Percentiles rank a stretch among this genome's conserved stretches.
phyloP scores from a whole-genome alignment of 1,139 yeast genomes.

The Saccharomyces hybrid region DNA sequence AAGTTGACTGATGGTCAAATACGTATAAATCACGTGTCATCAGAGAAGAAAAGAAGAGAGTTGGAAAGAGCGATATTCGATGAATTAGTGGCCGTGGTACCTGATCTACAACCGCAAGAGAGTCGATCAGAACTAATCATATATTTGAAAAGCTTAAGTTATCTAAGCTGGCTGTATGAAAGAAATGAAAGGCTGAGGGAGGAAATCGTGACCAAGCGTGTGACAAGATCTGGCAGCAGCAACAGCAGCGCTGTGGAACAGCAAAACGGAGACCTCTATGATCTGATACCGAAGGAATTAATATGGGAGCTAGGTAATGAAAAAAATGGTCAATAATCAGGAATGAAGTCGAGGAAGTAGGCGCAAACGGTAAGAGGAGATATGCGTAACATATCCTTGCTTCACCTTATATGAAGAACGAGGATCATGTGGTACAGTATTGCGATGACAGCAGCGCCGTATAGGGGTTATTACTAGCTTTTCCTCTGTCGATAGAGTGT shows the following conservation, averaged over 20 bases:
- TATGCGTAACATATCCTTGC: not conserved
- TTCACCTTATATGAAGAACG: not conserved
- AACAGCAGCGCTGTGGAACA: not conserved
- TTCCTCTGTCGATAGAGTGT: too few relatives aligned
- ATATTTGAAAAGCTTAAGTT: constrained; percentile 27
- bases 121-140: constrained; percentile 37
- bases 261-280: not conserved
- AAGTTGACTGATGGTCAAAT: constrained; percentile 34
- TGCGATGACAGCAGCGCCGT: too few relatives aligned
- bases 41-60: constrained; percentile 38
- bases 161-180: constrained; percentile 27
- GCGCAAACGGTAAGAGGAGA: not conserved
- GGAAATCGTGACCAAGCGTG: constrained; percentile 9
- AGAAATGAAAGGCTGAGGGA: constrained; percentile 21
- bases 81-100: constrained; percentile 35
- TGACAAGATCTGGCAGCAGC: not conserved
- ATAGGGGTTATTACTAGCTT: too few relatives aligned
- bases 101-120: constrained; percentile 33
- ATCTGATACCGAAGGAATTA: not conserved
- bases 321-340: not conserved
- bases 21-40: constrained; percentile 37
- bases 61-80: constrained; percentile 37
- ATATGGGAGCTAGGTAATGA: not conserved
- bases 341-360: not conserved
- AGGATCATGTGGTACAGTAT: too few relatives aligned